phyloP scores from a whole-genome alignment of 805 yeast genomes.

The Kluyveromyces starmeri region DNA sequence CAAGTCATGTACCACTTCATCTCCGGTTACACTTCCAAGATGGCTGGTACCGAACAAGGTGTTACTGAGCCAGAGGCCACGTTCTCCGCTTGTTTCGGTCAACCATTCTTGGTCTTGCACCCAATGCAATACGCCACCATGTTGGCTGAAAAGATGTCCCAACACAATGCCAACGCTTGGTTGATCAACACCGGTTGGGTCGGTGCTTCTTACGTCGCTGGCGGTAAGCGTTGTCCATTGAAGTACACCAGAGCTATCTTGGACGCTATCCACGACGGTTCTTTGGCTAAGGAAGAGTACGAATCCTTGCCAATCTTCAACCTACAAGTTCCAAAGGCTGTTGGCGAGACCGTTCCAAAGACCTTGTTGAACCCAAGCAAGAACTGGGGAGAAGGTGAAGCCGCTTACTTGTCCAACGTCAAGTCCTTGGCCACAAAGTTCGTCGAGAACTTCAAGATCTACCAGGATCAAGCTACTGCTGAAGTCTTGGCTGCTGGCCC shows the following conservation, averaged over 20 bases:
- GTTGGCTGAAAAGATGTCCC: slow-evolving; percentile 82
- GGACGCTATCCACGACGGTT: slow-evolving; percentile 90
- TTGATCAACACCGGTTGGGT: slow-evolving; percentile 98
- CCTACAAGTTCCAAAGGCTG: slow-evolving; percentile 74
- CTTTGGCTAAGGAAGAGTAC: slow-evolving; percentile 66
- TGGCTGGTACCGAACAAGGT: slow-evolving; percentile 99
- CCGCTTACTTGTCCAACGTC: slow-evolving; percentile 47
- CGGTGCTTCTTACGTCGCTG: slow-evolving; percentile 83
- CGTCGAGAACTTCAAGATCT: slow-evolving; percentile 78
- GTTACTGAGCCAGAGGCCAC: slow-evolving; percentile 97
- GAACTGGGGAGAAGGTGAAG: slow-evolving; percentile 60
- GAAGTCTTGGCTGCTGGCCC: slow-evolving; percentile 96
- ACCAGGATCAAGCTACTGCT: slow-evolving; percentile 68
- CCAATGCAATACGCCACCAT: slow-evolving; percentile 98
- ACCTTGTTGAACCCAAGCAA: slow-evolving; percentile 81
- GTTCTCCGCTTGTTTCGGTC: slow-evolving; percentile 98
- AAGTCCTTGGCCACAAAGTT: slow-evolving; percentile 65
- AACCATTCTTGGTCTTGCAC: slow-evolving; percentile 95
- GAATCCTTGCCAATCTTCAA: slow-evolving; percentile 83
- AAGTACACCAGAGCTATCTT: slow-evolving; percentile 95
- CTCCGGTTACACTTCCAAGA: slow-evolving; percentile 96
- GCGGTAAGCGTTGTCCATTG: slow-evolving; percentile 96
- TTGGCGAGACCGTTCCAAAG: slow-evolving; percentile 59
- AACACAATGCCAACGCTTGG: slow-evolving; percentile 92
- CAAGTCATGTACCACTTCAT: slow-evolving; percentile 99